These are phyloP conservation scores for Rhazya stricta DNA, from an alignment of 257 asterid species.

Conservation along the genomic window DNA sequence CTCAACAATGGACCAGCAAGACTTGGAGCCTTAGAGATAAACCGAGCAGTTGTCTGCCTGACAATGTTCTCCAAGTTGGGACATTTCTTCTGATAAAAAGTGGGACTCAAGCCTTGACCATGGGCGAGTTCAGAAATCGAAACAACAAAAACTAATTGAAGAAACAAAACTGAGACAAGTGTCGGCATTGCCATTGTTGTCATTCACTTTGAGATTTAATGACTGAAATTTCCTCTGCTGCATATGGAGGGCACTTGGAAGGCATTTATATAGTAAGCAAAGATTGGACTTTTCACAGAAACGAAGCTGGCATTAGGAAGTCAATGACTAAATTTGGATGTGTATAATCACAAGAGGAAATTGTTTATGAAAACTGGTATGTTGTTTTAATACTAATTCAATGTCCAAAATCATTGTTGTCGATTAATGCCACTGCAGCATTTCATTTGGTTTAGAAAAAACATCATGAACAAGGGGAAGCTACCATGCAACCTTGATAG, in stretches of 20 bases:
- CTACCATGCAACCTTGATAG: no score
- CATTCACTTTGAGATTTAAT: no score
- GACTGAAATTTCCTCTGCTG: neutral
- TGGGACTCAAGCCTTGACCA: slow-evolving; percentile 29
- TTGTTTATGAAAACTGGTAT: neutral
- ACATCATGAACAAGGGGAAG: neutral
- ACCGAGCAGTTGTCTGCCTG: slow-evolving; percentile 13
- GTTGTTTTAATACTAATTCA: neutral
- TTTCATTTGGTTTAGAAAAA: neutral
- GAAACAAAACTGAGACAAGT: slow-evolving; percentile 19
- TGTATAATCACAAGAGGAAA: neutral
- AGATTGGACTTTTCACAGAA: neutral
- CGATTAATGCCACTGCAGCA: neutral
- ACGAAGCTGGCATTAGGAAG: neutral
- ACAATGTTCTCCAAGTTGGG: slow-evolving; percentile 44
- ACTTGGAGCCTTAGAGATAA: slow-evolving; percentile 32
- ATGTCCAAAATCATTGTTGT: neutral
- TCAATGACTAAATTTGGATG: neutral
- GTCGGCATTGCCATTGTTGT: slow-evolving; percentile 29
- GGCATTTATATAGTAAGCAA: slow-evolving; percentile 6
- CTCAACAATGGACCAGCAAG: slow-evolving; percentile 12
- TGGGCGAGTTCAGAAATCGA: slow-evolving; percentile 11
- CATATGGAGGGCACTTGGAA: neutral
- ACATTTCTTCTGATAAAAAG: slow-evolving; percentile 40
- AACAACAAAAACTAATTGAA: slow-evolving; percentile 12